phyloP scores from a whole-genome alignment of 257 asterid species.

The Cinchona pubescens region DNA sequence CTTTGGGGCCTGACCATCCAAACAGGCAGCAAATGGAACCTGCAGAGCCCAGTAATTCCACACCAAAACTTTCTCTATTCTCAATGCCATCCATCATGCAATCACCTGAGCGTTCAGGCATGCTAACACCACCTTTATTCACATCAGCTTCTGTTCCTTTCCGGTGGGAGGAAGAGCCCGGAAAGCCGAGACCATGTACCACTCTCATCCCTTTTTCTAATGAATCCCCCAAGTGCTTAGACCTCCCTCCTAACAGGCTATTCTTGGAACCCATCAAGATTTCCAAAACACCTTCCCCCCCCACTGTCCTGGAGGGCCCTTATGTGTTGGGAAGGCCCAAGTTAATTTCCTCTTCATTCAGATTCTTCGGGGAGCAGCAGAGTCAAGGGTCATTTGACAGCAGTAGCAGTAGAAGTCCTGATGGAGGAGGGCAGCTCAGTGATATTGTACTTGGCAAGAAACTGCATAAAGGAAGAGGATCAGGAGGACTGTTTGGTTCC shows the following conservation, averaged over 20 bases:
- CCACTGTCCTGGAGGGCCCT: constrained; percentile 66
- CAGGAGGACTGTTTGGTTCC: constrained; percentile 21
- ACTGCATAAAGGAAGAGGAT: constrained; percentile 21
- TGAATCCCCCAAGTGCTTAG: constrained; percentile 30
- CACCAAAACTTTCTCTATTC: constrained; percentile 43
- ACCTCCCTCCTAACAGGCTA: constrained; percentile 64
- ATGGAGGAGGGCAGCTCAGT: constrained; percentile 24
- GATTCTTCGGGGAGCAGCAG: constrained; percentile 39
- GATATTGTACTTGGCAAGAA: constrained; percentile 28
- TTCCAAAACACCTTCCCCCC: constrained; percentile 54
- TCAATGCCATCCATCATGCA: constrained; percentile 15
- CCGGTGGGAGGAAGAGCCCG: constrained; percentile 81
- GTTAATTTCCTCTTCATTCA: constrained; percentile 50
- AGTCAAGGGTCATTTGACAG: constrained; percentile 40
- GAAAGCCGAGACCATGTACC: constrained; percentile 64
- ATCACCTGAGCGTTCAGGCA: constrained; percentile 52
- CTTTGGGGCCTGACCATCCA: neutral
- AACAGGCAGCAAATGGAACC: constrained; percentile 30
- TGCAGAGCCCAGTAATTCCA: constrained; percentile 9
- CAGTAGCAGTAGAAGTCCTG: constrained; percentile 21
- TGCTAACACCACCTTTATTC: constrained; percentile 54
- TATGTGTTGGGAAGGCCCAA: constrained; percentile 31
- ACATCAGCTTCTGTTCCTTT: constrained; percentile 64
- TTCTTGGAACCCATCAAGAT: constrained; percentile 22
- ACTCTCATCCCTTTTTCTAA: constrained; percentile 19